phyloP scores from a whole-genome alignment of 805 yeast genomes.

The Saturnispora galanensis region DNA sequence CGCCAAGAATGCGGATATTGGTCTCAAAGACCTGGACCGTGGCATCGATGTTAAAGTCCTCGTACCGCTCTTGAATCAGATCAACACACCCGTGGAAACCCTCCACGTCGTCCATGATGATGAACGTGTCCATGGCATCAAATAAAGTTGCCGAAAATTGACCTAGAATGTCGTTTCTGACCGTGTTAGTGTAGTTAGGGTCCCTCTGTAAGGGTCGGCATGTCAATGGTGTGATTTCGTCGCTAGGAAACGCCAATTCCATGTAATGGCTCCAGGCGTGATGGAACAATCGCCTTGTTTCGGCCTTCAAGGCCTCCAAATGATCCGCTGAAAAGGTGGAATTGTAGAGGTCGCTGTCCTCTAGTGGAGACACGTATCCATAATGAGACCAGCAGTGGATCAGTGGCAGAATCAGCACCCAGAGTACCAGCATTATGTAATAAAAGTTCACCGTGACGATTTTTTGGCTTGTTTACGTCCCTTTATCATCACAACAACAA shows the following conservation, averaged over 20 bases:
- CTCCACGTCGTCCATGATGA: constrained; percentile 56
- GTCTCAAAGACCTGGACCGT: constrained; percentile 84
- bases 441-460: too few relatives aligned
- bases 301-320: constrained; percentile 24
- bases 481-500: not conserved
- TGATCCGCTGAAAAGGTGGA: constrained; percentile 22
- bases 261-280: constrained; percentile 72
- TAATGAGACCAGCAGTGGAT: not conserved
- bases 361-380: constrained; percentile 12
- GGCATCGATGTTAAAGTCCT: constrained; percentile 50
- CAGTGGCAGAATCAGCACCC: too few relatives aligned
- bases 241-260: constrained; percentile 65
- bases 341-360: constrained; percentile 17
- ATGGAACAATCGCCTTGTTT: constrained; percentile 49
- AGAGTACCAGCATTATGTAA: too few relatives aligned
- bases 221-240: constrained; percentile 66
- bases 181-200: constrained; percentile 40
- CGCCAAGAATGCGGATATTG: constrained; percentile 74
- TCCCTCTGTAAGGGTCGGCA: constrained; percentile 67
- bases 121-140: constrained; percentile 72
- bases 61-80: constrained; percentile 28
- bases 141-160: constrained; percentile 70
- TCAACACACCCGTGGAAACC: constrained; percentile 40
- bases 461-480: not conserved
- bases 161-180: constrained; percentile 76